These are phyloP conservation scores for Vanrija sp. DNA, from an alignment of 1,284 basidiomycete genomes.

Conservation along the genomic window DNA sequence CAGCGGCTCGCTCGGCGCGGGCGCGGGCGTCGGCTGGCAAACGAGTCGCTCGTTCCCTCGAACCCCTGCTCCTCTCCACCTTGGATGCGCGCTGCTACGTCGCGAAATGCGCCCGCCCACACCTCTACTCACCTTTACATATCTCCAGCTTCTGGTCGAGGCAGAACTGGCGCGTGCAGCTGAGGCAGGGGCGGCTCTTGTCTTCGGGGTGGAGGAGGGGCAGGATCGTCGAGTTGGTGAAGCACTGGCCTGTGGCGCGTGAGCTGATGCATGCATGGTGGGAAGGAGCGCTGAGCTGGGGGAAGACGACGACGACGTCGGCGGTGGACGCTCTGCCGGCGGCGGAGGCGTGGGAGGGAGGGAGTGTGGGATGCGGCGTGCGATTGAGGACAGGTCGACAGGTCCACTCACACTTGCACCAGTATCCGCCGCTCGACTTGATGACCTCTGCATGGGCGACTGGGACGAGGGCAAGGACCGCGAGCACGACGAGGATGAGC, in stretches of 20 bases:
- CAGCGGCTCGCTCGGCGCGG: too few relatives aligned
- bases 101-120: too few relatives aligned
- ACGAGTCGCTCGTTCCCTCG: too few relatives aligned
- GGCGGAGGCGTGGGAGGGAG: too few relatives aligned
- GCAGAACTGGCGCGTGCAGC: conserved; percentile 93
- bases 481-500: conserved; percentile 2
- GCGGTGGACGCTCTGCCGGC: background rate
- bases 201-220: conserved; percentile 75
- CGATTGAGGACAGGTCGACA: too few relatives aligned
- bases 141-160: conserved; percentile 84
- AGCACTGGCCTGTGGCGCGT: conserved; percentile 71
- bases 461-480: background rate
- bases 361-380: too few relatives aligned
- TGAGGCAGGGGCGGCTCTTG: conserved; percentile 80
- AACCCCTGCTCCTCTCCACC: too few relatives aligned
- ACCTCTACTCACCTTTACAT: conserved; percentile 52
- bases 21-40: too few relatives aligned
- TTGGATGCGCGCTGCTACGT: background rate
- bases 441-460: conserved; percentile 26
- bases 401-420: conserved; percentile 46
- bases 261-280: background rate
- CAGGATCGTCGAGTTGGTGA: conserved; percentile 82
- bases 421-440: conserved; percentile 34
- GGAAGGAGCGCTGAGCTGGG: background rate
- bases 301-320: background rate